Conservation (phyloP, 495 filamentous ascomycete genomes). For the Tuber brumale region DNA sequence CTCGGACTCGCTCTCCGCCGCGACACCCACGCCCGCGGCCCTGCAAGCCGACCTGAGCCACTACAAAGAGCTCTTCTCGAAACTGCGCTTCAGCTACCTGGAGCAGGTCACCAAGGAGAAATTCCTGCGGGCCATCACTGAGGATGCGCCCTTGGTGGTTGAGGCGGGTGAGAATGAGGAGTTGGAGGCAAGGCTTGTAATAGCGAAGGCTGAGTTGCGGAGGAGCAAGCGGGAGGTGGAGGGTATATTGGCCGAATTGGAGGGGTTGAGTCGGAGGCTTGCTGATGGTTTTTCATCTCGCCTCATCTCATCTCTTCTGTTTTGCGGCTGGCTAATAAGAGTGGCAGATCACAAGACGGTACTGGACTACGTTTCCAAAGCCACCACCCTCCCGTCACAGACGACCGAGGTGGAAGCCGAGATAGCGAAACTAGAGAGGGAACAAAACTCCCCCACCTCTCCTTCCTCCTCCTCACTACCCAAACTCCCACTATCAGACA, state of each 20-base stretch:
- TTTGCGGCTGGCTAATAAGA: background rate
- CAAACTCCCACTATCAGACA: slow-evolving; percentile 56
- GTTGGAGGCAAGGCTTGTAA: slow-evolving; percentile 62
- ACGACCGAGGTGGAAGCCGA: slow-evolving; percentile 57
- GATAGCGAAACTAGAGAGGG: slow-evolving; percentile 51
- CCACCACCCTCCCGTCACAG: slow-evolving; percentile 54
- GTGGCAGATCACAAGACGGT: slow-evolving; percentile 6
- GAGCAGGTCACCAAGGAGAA: slow-evolving; percentile 78
- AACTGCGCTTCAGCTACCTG: slow-evolving; percentile 89
- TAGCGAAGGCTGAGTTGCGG: slow-evolving; percentile 68
- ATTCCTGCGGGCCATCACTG: slow-evolving; percentile 69
- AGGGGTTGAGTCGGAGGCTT: slow-evolving; percentile 59
- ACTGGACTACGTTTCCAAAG: slow-evolving; percentile 51
- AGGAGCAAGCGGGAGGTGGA: slow-evolving; percentile 71
- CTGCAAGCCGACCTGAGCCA: slow-evolving; percentile 27
- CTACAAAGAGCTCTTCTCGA: slow-evolving; percentile 73
- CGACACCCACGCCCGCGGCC: slow-evolving; percentile 14
- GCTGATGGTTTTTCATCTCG: background rate
- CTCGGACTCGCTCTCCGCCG: slow-evolving; percentile 12
- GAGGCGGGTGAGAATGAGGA: slow-evolving; percentile 74
- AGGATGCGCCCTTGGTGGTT: slow-evolving; percentile 78
- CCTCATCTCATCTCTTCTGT: slow-evolving; percentile 23
- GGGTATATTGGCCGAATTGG: slow-evolving; percentile 64
- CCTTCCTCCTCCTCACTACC: slow-evolving; percentile 47
- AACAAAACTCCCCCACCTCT: slow-evolving; percentile 44